Evolutionary conservation across 139 green algal genomes (phyloP), one percentile per base, ranked within the genome.

Genomic region (Spirogloea muscicola): DNA sequence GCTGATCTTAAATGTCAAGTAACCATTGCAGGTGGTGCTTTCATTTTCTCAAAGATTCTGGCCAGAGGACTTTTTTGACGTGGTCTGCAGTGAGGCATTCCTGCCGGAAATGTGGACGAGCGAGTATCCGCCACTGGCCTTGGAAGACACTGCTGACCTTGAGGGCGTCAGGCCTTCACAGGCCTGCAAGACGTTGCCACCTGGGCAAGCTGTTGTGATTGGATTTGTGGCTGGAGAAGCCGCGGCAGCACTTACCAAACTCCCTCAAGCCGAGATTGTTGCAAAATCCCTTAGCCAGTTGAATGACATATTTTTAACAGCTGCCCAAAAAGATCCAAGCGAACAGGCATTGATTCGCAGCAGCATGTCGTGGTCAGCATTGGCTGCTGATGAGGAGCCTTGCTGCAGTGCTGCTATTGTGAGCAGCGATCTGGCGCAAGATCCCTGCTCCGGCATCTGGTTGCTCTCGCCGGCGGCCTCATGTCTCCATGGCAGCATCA

Each of bases 41-140:
- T 79, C 61, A n/a, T 91, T 88, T 72, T 68, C 57, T 1, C 13
- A 80, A 2, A 79, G 68, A 13, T 90, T 96, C 82, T 95, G 90
- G 91, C 84, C 84, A 1, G 82, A 84, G 2, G 68, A 81, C 48
- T 84, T 95, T 71, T 95, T 92, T 55, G 90, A 94, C 68, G 85
- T 90, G 1, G 77, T 93, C 31, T 96, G 90, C 79, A 81, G 85
- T 0, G 84, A 87, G 57, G 71, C 51, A 38, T 92, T 93, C 52
- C 80, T 92, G 4, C 91, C 89, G 1, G 91, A 96, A 76, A 86
- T 93, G 44, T 96, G 91, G 91, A 88, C 91, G 64, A 88, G 86
- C 2, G 42, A 51, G 1, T 84, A 88, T 65, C 66, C 84, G 0
- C 49, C 33, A 51, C 10, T 51, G 43, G 43, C 10, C 10, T 13